phyloP scores from a whole-genome alignment of 2,329 filamentous ascomycete species.

The Salinomyces thailandicus region DNA sequence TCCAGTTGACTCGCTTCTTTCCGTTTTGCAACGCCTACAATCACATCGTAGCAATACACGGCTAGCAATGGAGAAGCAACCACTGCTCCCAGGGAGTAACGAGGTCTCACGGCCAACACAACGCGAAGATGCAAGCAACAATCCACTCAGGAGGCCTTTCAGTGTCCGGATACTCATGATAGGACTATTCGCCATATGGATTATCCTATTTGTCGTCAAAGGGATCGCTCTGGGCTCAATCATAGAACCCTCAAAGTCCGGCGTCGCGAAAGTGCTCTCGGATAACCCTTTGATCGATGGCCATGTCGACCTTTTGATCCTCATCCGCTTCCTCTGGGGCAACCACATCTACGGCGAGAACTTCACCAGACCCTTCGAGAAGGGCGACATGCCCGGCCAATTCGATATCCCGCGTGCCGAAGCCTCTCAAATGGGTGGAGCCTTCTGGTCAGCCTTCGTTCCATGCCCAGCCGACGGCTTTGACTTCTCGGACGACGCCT shows the following conservation, averaged over 20 bases:
- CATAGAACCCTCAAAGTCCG: not conserved
- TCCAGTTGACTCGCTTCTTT: too few relatives aligned
- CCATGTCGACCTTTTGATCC: slow-evolving; percentile 76
- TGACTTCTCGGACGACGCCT: slow-evolving; percentile 65
- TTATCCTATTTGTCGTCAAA: not conserved
- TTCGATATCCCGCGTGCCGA: slow-evolving; percentile 70
- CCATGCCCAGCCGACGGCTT: slow-evolving; percentile 62
- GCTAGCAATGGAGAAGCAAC: slow-evolving; percentile 1
- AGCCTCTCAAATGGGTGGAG: slow-evolving; percentile 63
- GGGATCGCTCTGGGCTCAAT: not conserved
- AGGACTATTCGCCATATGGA: not conserved
- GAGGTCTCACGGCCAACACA: not conserved
- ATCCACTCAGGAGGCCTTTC: not conserved
- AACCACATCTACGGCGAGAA: slow-evolving; percentile 62
- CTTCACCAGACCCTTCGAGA: slow-evolving; percentile 65
- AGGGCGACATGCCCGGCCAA: slow-evolving; percentile 57
- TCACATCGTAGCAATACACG: too few relatives aligned
- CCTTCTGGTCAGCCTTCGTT: slow-evolving; percentile 87
- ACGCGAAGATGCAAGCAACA: not conserved
- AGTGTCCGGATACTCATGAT: not conserved
- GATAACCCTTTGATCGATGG: slow-evolving; percentile 48
- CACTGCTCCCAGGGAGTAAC: not conserved
- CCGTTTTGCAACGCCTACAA: too few relatives aligned
- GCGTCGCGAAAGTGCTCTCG: slow-evolving; percentile 14
- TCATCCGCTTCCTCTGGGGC: slow-evolving; percentile 54